Conservation (phyloP, 768 basidiomycete species). For the Tulasnella sp. region DNA sequence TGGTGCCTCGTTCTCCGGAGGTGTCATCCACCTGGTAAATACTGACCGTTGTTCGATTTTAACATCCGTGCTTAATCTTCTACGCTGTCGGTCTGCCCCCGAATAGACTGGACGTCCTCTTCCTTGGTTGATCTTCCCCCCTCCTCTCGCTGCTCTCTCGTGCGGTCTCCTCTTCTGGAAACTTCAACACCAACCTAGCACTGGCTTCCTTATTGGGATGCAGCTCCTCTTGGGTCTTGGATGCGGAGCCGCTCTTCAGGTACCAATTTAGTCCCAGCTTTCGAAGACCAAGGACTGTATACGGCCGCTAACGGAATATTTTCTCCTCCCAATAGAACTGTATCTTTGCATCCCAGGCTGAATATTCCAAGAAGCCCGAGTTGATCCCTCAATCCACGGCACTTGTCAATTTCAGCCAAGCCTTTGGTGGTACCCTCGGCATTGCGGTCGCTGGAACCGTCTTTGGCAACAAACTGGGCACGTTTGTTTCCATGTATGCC, state of each 20-base stretch:
- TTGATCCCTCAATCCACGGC: slow-evolving; percentile 46
- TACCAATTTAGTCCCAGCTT: neutral
- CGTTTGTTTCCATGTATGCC: slow-evolving; percentile 42
- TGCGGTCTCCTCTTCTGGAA: slow-evolving; percentile 43
- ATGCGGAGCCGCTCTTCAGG: slow-evolving; percentile 45
- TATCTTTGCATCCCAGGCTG: slow-evolving; percentile 49
- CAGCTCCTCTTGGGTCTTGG: slow-evolving; percentile 49
- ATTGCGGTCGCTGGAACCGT: slow-evolving; percentile 36
- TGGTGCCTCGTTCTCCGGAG: slow-evolving; percentile 44
- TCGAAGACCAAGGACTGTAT: no score
- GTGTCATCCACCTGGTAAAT: slow-evolving; percentile 38
- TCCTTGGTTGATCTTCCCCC: slow-evolving; percentile 42
- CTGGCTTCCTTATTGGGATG: slow-evolving; percentile 43
- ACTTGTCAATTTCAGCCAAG: slow-evolving; percentile 44
- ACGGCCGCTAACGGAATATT: neutral
- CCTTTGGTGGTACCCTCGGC: slow-evolving; percentile 36
- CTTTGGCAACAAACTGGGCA: slow-evolving; percentile 42
- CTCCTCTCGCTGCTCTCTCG: slow-evolving; percentile 43
- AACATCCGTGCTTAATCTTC: neutral
- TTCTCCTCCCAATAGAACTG: slow-evolving; percentile 42
- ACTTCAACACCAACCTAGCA: neutral
- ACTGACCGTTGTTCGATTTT: neutral
- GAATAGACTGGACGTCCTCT: slow-evolving; percentile 42
- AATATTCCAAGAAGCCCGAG: slow-evolving; percentile 43
- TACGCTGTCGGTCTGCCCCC: neutral